Evolutionary conservation across 441 rosid species (phyloP).

Genomic region (Dalechampia spathulata): DNA sequence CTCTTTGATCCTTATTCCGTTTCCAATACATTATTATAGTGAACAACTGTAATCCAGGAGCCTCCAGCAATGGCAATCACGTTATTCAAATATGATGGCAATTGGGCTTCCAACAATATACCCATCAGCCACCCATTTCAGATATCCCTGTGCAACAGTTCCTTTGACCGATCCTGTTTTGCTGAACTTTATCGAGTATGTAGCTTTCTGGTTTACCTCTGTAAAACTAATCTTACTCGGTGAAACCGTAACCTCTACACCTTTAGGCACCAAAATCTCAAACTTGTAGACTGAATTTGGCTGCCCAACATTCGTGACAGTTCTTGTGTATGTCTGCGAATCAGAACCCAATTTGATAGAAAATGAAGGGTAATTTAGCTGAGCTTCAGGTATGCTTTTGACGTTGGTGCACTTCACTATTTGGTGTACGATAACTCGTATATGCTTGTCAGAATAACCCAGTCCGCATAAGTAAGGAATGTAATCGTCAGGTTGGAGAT

Average conservation of each 20-base stretch:
- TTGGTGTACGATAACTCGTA: slow-evolving; percentile 18
- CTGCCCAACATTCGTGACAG: slow-evolving; percentile 35
- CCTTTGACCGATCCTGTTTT: neutral
- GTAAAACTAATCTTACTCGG: slow-evolving; percentile 23
- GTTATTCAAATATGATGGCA: slow-evolving; percentile 14
- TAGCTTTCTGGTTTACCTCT: slow-evolving; percentile 25
- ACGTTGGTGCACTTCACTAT: slow-evolving; percentile 21
- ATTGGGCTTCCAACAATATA: slow-evolving; percentile 26
- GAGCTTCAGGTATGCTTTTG: slow-evolving; percentile 31
- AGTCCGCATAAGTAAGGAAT: too few relatives aligned
- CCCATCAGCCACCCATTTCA: slow-evolving; percentile 20
- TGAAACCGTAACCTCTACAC: slow-evolving; percentile 22
- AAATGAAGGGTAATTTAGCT: too few relatives aligned
- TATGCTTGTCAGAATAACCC: slow-evolving; percentile 24
- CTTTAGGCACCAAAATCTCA: slow-evolving; percentile 18
- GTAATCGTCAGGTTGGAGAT: too few relatives aligned
- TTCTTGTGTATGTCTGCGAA: slow-evolving; percentile 29
- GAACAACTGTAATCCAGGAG: too few relatives aligned
- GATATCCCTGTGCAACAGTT: slow-evolving; percentile 18
- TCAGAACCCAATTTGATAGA: slow-evolving; percentile 21
- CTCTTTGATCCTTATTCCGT: too few relatives aligned
- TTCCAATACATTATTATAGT: too few relatives aligned
- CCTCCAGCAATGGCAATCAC: too few relatives aligned
- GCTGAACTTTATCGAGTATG: slow-evolving; percentile 23
- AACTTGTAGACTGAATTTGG: slow-evolving; percentile 14